Evolutionary conservation across 148 eudicot genomes (phyloP), one percentile per base, ranked within the genome.

Genomic region (Polygonum maritimum): DNA sequence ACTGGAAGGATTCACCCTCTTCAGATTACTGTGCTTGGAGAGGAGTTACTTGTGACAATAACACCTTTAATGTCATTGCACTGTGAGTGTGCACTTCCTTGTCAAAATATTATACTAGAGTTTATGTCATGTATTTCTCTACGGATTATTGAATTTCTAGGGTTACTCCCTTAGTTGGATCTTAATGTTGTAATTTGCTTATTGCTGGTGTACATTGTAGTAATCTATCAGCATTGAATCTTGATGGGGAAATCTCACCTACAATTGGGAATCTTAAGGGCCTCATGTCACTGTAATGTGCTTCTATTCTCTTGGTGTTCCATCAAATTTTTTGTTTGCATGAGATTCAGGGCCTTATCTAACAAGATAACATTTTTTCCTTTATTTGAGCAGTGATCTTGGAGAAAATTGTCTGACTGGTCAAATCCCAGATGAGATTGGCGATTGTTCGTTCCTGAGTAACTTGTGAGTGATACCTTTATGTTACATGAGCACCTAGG

Each of bases 381-480:
- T 51, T 74, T 45, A 6, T 74, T 65, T 84, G 73, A 73, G 79
- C 88, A 96, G 99, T 84, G 99, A 96, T 79, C 81, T 92, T 22
- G 86, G 87, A 80, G 90, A 89, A 40, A 96, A 96, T 85, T 75
- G 76, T 69, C 85, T 96, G 47, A 89, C 99, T 0, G 97, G 99
- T 22, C 99, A 92, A 77, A 91, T 96, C 71, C 99, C 99, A 2
- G 99, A 96, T 80, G 99, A 96, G 87, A 91, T 96, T 79, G 99
- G 99, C 16, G 97, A 96, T 73, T 96, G 99, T 78, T 86, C 91
- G 13, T 76, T 87, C 15, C 75, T 96, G 78, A 79, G 75, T 73
- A 84, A 82, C 89, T 77, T 96, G 99, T 96, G 82, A 89, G 97
- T 85, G 44, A 35, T 36, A n/a, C n/a, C 1, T 73, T 75, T 31